These are phyloP conservation scores for Paramecium sonneborni DNA, from an alignment of 73 alveolate genomes.

Conservation along the genomic window DNA sequence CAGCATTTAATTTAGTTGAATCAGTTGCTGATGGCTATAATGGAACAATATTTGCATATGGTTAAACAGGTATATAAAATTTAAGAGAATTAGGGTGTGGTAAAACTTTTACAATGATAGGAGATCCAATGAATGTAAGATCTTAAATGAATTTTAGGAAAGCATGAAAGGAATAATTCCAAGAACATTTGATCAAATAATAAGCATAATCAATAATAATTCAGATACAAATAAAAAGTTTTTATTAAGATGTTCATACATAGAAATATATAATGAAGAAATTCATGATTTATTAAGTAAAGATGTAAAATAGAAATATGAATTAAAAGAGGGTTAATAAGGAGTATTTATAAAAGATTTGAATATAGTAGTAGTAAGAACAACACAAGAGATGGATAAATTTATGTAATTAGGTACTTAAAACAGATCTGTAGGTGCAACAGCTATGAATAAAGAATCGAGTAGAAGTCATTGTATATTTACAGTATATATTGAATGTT, in stretches of 20 bases:
- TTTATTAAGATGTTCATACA: conserved; percentile 92
- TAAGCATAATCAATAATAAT: conserved; percentile 83
- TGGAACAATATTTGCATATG: conserved; percentile 87
- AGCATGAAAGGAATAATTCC: conserved; percentile 88
- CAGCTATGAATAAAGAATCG: conserved; percentile 94
- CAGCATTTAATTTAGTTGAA: conserved; percentile 96
- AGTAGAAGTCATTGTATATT: conserved; percentile 96
- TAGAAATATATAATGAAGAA: conserved; percentile 97
- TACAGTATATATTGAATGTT: conserved; percentile 92
- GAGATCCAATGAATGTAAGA: conserved; percentile 66
- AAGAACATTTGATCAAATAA: conserved; percentile 88
- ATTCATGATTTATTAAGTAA: conserved; percentile 91
- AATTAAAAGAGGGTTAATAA: conserved; percentile 85
- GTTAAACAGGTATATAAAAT: conserved; percentile 72
- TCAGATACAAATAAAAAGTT: conserved; percentile 85
- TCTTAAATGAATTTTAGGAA: neutral
- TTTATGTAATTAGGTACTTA: conserved; percentile 85
- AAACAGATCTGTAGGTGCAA: conserved; percentile 89
- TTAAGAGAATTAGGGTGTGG: conserved; percentile 78
- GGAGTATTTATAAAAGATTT: conserved; percentile 92
- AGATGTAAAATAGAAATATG: conserved; percentile 72
- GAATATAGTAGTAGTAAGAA: conserved; percentile 81
- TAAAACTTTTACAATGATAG: conserved; percentile 94
- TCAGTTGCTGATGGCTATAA: conserved; percentile 96
- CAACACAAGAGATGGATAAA: conserved; percentile 83